Base-by-base conservation (phyloP, 352 stramenopile species). In the Achlya hypogyna region DNA sequence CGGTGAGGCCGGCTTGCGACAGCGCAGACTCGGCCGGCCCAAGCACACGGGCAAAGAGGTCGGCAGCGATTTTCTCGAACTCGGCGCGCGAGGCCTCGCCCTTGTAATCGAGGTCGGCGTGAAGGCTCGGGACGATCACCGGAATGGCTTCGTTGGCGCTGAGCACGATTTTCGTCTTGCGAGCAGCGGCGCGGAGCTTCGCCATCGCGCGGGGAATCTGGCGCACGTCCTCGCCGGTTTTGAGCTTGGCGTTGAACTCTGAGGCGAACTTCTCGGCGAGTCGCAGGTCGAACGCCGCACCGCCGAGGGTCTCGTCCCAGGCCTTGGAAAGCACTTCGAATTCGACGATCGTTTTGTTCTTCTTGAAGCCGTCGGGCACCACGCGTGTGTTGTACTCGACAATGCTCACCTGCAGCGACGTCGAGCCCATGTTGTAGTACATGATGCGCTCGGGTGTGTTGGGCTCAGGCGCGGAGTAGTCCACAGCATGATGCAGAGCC, bases 371-470 rank as follows among this genome's bases (percentile, higher is more conserved):
- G 65, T 93, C 84, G 9, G 93, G 87, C 42, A 89, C 75, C 4
- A 82, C 71, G 64, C 96, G 93, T 47, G 76, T 89, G 20, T 80
- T 87, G 72, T 96, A 96, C 70, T 89, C 77, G 3, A 96, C 85
- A 4, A 98, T 75, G 23, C 73, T 89, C 16, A 93, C 87, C 73
- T 98, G 93, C 31, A 97, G 66, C 10, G 87, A 88, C 20, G 85
- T 94, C 8, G 92, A 95, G 63, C 97, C 97, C 82, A 99, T 88
- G 79, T 99, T 98, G 89, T 98, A 99, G 70, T 99, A 98, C 27
- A 99, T 69, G 28, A 98, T 87, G 45, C 84, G 84, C 53, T 95
- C 83, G 25, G 96, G 94, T 16, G 52, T 62, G 28, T 29, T 29
- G 18, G 31, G 18, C 49, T 86, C 80, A 18, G 74, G 53, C 69